Evolutionary conservation across 164 flowering plant species (phyloP).

Genomic region (Cinnamomum micranthum): DNA sequence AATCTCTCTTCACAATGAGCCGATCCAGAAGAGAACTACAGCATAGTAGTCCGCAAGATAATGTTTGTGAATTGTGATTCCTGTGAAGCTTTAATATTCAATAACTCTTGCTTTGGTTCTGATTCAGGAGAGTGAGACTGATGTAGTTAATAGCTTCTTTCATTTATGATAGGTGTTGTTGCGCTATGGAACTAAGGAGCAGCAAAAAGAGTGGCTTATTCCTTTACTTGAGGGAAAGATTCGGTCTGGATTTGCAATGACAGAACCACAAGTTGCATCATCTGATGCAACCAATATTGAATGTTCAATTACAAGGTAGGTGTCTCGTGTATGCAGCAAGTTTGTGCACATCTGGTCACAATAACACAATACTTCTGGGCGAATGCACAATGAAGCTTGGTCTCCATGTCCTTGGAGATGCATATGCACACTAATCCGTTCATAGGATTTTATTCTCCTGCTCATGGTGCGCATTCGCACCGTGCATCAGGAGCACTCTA

Average conservation of each 20-base stretch:
- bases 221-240: constrained; percentile 92
- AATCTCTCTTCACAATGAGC: too few species aligned
- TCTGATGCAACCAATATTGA: constrained; percentile 99
- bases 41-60: not conserved
- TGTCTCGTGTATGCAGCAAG: not conserved
- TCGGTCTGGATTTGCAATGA: constrained; percentile 97
- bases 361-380: not conserved
- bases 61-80: not conserved
- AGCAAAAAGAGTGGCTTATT: constrained; percentile 78
- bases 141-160: not conserved
- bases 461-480: too few species aligned
- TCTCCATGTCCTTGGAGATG: not conserved
- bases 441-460: too few species aligned
- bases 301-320: constrained; percentile 81
- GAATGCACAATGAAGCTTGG: not conserved
- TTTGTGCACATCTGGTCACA: not conserved
- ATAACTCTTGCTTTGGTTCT: not conserved
- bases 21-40: too few species aligned
- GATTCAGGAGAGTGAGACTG: not conserved
- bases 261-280: constrained; percentile 96
- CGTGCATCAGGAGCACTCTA: too few species aligned
- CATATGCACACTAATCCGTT: not conserved
- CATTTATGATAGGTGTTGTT: constrained; percentile 53
- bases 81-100: not conserved
- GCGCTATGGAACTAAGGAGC: constrained; percentile 90